Evolutionary conservation across 768 basidiomycete genomes (phyloP), one percentile per base, ranked within the genome.

Genomic region (Tulasnella sp.): DNA sequence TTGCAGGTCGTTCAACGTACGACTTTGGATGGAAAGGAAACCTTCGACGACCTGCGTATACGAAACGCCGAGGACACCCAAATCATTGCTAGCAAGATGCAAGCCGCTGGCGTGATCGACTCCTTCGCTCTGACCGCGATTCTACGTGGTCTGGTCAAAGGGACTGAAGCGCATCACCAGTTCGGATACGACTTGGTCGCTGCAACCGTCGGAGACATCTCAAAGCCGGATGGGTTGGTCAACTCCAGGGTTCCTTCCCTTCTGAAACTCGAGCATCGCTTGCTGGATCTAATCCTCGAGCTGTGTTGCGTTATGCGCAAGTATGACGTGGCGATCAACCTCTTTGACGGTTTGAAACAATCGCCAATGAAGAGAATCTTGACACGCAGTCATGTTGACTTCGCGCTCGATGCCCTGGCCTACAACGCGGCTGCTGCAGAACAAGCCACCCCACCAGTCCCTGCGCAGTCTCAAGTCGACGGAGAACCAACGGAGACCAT

Each of bases 61-160:
- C 39, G 52, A 34, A 87, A 87, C 78, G 90, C 91, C 12, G 88
- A 90, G 24, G 92, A 94, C 80, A 92, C 92, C 12, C 38, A 46
- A 76, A 31, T 24, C 39, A 78, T 78, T 34, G 75, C 71, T 7
- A 38, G 36, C 76, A 34, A 42, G 38, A 77, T 77, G 76, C 38
- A 40, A 42, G 48, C 52, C 14, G 58, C 48, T 19, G 40, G 52
- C 16, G 18, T 68, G 48, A 44, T 79, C 3, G 78, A 79, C 27
- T 36, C 40, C 39, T 79, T 79, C 44, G 78, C 78, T 38, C 27
- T 79, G 34, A 40, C 62, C 24, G 56, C 39, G 27, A 74, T 79
- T 52, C 78, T 79, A 18, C 78, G 78, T 0, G 78, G 78, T 34
- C 78, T 79, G 19, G 38, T 79, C 14, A 74, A 79, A 21, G 78